Evolutionary conservation across 2,329 filamentous ascomycete genomes (phyloP).

Genomic region (Hirsutella rhossiliensis): DNA sequence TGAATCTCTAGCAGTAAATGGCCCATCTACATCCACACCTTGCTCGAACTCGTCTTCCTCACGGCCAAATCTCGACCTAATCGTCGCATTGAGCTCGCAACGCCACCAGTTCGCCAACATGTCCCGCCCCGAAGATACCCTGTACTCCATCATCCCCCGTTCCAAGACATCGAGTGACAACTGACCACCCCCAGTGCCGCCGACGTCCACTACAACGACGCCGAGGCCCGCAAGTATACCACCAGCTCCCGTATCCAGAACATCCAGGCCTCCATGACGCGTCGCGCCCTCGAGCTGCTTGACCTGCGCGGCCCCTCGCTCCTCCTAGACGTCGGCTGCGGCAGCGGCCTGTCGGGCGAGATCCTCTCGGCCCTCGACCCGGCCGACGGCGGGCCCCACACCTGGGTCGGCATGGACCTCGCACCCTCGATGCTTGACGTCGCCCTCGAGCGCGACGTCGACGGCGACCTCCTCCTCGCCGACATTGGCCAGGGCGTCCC

Average conservation of each 20-base stretch:
- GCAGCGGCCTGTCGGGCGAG: slow-evolving; percentile 86
- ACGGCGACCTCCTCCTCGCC: slow-evolving; percentile 85
- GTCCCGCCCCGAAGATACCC: slow-evolving; percentile 92
- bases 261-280: slow-evolving; percentile 90
- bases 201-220: slow-evolving; percentile 95
- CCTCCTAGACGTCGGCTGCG: slow-evolving; percentile 94
- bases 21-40: too few relatives aligned
- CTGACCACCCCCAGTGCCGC: slow-evolving; percentile 52
- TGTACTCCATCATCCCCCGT: slow-evolving; percentile 42
- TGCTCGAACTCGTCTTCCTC: too few relatives aligned
- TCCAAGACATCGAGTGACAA: slow-evolving; percentile 2
- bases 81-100: too few relatives aligned
- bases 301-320: slow-evolving; percentile 67
- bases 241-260: slow-evolving; percentile 90
- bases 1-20: too few relatives aligned
- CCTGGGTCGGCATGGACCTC: slow-evolving; percentile 96
- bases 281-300: slow-evolving; percentile 84
- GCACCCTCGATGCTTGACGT: slow-evolving; percentile 94
- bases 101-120: slow-evolving; percentile 39
- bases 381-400: slow-evolving; percentile 72
- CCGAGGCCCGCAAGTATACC: slow-evolving; percentile 93
- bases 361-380: slow-evolving; percentile 66
- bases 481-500: slow-evolving; percentile 95
- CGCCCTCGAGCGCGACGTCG: slow-evolving; percentile 80
- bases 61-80: too few relatives aligned